Conservation (phyloP, 1,284 basidiomycete genomes). For the Ceratobasidium sp. region DNA sequence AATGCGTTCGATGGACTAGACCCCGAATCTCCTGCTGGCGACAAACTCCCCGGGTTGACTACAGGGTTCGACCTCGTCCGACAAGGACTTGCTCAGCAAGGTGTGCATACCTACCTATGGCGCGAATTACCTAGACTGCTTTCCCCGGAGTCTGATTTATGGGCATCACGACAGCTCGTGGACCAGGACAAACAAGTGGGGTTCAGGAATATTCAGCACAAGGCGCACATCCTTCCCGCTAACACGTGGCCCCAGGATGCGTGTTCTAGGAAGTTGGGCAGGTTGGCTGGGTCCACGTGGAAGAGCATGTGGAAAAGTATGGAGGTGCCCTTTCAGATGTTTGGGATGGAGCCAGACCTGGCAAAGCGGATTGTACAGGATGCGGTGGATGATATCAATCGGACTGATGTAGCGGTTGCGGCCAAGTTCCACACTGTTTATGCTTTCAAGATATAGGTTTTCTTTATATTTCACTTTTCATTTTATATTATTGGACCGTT, state of each 20-base stretch:
- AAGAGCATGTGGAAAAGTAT: not conserved
- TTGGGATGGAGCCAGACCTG: not conserved
- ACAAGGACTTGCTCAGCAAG: not conserved
- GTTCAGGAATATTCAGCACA: not conserved
- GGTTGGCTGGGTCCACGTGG: not conserved
- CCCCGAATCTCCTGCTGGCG: not conserved
- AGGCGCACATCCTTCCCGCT: not conserved
- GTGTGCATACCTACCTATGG: not conserved
- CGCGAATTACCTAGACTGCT: not conserved
- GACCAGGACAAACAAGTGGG: not conserved
- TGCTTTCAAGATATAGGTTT: conserved; percentile 20
- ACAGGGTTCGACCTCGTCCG: not conserved
- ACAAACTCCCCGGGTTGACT: not conserved
- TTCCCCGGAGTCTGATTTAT: not conserved
- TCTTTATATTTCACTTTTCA: no score
- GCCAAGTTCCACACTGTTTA: not conserved
- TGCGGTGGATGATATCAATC: not conserved
- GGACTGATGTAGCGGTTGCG: not conserved
- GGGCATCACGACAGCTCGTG: not conserved
- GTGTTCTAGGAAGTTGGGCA: not conserved
- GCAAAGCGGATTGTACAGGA: not conserved
- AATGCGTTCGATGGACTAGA: not conserved
- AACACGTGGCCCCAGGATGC: not conserved
- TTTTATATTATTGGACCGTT: not conserved
- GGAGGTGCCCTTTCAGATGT: conserved; percentile 19